Percentiles rank a stretch among this genome's conserved stretches.
phyloP scores from a whole-genome alignment of 768 basidiomycete species.

The Kwoniella sp. region DNA sequence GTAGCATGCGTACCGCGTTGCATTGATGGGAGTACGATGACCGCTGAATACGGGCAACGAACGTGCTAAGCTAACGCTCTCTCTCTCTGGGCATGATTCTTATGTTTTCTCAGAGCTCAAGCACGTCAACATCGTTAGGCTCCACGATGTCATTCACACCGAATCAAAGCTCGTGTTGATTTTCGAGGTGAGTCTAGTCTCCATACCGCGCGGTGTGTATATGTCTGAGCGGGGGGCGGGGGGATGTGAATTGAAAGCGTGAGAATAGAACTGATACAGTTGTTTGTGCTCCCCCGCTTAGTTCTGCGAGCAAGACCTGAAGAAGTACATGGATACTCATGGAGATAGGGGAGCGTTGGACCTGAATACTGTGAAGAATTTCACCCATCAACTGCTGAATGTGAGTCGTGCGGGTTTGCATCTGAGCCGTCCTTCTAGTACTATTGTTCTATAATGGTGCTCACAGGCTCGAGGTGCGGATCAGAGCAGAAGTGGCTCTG shows the following conservation, averaged over 20 bases:
- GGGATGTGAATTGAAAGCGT: too few species aligned
- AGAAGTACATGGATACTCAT: constrained; percentile 98
- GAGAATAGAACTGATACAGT: constrained; percentile 6
- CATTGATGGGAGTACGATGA: too few species aligned
- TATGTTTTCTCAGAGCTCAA: constrained; percentile 69
- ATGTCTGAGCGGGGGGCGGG: too few species aligned
- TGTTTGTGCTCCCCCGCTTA: constrained; percentile 11
- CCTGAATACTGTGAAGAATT: constrained; percentile 82
- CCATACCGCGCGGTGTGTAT: too few species aligned
- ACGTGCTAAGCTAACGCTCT: neutral
- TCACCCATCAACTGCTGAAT: constrained; percentile 96
- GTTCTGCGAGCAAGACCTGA: constrained; percentile 96
- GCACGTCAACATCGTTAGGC: constrained; percentile 96
- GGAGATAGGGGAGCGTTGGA: constrained; percentile 95
- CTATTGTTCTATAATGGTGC: too few species aligned
- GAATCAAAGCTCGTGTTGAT: constrained; percentile 97
- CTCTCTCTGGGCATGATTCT: neutral
- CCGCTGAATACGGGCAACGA: neutral
- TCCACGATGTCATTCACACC: constrained; percentile 98
- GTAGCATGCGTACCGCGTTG: neutral
- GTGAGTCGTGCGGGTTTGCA: constrained; percentile 26
- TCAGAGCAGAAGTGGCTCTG: neutral
- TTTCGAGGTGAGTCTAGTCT: constrained; percentile 65
- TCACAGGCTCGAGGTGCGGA: neutral
- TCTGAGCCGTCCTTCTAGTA: too few species aligned